Conservation (phyloP, 2,329 filamentous ascomycete species). For the Colletotrichum eleusines region DNA sequence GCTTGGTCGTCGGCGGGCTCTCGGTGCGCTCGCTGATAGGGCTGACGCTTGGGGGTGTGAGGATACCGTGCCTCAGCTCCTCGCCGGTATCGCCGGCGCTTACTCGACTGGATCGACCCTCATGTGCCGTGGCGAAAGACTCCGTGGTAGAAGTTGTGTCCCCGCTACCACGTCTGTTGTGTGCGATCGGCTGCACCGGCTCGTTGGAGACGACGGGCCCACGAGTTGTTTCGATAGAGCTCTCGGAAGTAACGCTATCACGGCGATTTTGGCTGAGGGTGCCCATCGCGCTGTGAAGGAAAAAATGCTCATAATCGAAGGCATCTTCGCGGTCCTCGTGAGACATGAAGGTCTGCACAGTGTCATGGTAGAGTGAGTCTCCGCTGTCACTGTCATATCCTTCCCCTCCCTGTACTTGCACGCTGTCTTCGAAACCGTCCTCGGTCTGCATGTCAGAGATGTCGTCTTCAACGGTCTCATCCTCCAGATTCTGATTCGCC, state of each 20-base stretch:
- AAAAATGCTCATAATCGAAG: conserved; percentile 97
- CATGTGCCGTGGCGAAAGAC: conserved; percentile 69
- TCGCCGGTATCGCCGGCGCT: conserved; percentile 30
- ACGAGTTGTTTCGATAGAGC: conserved; percentile 72
- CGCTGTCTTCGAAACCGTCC: conserved; percentile 50
- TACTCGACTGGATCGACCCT: conserved; percentile 58
- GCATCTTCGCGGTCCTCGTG: conserved; percentile 96
- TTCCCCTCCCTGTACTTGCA: conserved; percentile 52
- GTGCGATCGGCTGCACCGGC: conserved; percentile 44
- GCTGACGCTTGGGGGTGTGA: conserved; percentile 40
- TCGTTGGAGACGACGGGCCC: conserved; percentile 55
- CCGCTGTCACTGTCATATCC: conserved; percentile 71
- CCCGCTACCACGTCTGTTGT: conserved; percentile 58
- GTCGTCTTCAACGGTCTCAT: conserved; percentile 47
- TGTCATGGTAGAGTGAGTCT: conserved; percentile 73
- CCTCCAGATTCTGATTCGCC: conserved; percentile 15
- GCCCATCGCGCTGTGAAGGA: conserved; percentile 91
- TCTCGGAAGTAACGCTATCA: conserved; percentile 69
- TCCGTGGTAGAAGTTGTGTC: conserved; percentile 65
- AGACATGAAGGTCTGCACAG: conserved; percentile 71
- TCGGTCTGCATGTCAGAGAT: conserved; percentile 56
- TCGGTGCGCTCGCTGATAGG: conserved; percentile 35
- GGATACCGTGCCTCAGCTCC: conserved; percentile 29
- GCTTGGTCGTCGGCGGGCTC: conserved; percentile 39
- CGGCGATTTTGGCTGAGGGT: conserved; percentile 70